Percentiles rank a stretch among this genome's conserved stretches.
Evolutionary conservation across 2,329 filamentous ascomycete genomes (phyloP).

Genomic region (Arthrobotrys conoides): DNA sequence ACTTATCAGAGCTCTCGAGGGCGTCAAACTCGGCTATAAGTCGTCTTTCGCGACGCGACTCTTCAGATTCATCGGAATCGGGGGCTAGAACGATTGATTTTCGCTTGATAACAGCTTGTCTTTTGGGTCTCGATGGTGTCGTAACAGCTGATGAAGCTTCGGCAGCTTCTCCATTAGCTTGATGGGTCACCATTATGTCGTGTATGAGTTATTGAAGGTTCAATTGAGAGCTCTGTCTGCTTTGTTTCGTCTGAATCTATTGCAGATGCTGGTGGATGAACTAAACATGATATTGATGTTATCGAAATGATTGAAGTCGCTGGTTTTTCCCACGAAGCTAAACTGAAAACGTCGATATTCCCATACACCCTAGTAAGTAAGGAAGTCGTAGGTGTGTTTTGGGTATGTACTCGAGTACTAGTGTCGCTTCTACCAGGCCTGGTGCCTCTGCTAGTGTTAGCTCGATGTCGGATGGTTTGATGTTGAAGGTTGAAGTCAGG

Average conservation of each 20-base stretch:
- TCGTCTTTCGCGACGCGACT: neutral
- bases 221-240: constrained; percentile 15
- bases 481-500: neutral
- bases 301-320: neutral
- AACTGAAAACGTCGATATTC: constrained; percentile 4
- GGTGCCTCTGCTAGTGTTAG: neutral
- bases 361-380: neutral
- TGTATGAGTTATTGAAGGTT: neutral
- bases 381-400: neutral
- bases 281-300: constrained; percentile 41
- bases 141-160: neutral
- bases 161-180: neutral
- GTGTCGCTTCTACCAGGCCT: neutral
- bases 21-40: neutral
- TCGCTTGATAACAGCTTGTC: constrained; percentile 33
- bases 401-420: neutral
- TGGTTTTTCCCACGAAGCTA: constrained; percentile 18
- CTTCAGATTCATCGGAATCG: constrained; percentile 36
- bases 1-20: constrained; percentile 27
- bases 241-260: constrained; percentile 12
- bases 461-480: constrained; percentile 5
- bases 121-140: constrained; percentile 31
- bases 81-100: constrained; percentile 25
- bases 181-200: neutral
- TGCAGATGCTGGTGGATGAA: neutral